Conservation (phyloP, 768 basidiomycete species). For the Coprinopsis sp. region DNA sequence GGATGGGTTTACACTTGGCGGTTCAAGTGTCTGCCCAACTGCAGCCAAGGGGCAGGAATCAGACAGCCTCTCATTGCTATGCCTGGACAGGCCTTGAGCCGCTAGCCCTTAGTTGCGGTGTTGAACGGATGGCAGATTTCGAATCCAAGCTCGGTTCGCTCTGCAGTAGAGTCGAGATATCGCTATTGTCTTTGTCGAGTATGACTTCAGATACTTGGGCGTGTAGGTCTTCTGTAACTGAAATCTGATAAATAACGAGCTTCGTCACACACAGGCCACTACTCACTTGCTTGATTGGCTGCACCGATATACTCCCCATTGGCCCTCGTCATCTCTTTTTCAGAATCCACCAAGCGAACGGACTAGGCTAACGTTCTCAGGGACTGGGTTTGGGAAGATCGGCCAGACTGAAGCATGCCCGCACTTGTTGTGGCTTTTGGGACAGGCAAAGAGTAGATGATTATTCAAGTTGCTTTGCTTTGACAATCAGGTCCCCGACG, state of each 20-base stretch:
- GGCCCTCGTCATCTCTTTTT: slow-evolving; percentile 64
- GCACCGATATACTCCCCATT: slow-evolving; percentile 75
- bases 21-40: too few relatives aligned
- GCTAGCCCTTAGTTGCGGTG: too few relatives aligned
- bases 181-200: slow-evolving; percentile 47
- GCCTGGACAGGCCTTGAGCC: too few relatives aligned
- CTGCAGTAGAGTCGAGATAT: slow-evolving; percentile 2
- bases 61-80: too few relatives aligned
- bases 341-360: slow-evolving; percentile 57
- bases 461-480: slow-evolving; percentile 86
- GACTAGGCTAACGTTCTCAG: slow-evolving; percentile 37
- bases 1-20: too few relatives aligned
- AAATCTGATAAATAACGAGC: neutral
- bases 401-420: slow-evolving; percentile 39
- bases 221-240: slow-evolving; percentile 51
- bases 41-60: too few relatives aligned
- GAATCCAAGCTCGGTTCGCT: too few relatives aligned
- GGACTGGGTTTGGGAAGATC: neutral
- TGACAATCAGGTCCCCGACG: slow-evolving; percentile 74
- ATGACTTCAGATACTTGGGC: slow-evolving; percentile 56
- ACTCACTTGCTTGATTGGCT: slow-evolving; percentile 73
- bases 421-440: slow-evolving; percentile 73
- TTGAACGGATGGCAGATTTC: too few relatives aligned
- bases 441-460: slow-evolving; percentile 76
- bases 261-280: neutral